Base-by-base conservation (phyloP, 2,329 filamentous ascomycete genomes). In the Colletotrichum scovillei region DNA sequence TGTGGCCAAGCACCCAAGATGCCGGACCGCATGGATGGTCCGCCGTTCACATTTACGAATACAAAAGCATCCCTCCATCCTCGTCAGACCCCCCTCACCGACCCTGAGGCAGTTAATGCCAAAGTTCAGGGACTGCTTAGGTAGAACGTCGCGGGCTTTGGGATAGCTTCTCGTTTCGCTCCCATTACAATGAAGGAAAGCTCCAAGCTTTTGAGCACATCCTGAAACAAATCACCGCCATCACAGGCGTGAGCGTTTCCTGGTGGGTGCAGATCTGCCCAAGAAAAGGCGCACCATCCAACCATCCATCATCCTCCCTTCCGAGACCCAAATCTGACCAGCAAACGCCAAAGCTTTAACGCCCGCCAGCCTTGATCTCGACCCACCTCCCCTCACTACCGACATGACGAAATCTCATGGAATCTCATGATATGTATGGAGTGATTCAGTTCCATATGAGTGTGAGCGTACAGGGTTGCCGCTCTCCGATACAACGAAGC, bases 1-100 rank as follows among this genome's bases (percentile, higher is more conserved):
- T 46, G 57, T 38, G 64, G 69, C 64, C 64, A 57, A 72, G 69
- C 46, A 68, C 32, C 63, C 64, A 57, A 68, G 69, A 72, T 68
- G 69, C 35, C 69, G 69, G 49, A 32, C 63, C 56, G 59, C 68
- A 30, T 60, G 32, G 57, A 16, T 56, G 22, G 28, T 35, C 57
- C 35, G 58, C 42, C 35, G 7, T 28, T 35, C 32, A 58, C 58
- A 28, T 49, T n/a, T 49, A n/a, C 42, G 38, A 14, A 49, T 22
- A 49, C 42, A n/a, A n/a, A n/a, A 49, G 19, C 19, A 19, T 60
- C 55, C 24, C 32, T 16, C 24, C 53, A 42, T 49, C 53, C 53
- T 35, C 35, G 24, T 16, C 14, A 28, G 11, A 53, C 55, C 35
- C 28, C 56, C 30, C 64, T 35, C 32, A 57, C 11, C 55, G 52